Evolutionary conservation across 352 stramenopile species (phyloP).

Genomic region (Globisporangium takayamanum): DNA sequence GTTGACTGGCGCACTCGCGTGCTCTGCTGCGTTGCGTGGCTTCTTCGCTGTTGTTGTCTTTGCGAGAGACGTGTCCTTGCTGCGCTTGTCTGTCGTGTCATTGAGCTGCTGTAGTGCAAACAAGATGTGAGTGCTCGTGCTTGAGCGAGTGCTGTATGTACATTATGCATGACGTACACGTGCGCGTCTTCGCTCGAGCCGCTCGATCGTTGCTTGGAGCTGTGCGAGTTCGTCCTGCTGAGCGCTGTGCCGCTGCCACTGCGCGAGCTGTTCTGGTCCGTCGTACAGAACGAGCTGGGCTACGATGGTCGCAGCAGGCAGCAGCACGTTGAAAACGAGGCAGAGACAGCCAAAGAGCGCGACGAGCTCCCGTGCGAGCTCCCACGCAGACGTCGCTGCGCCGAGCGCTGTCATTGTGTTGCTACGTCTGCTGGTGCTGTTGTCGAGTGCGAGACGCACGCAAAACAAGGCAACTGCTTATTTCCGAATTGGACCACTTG

Average conservation of each 20-base stretch:
- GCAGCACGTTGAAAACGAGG: conserved; percentile 32
- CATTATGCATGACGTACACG: neutral
- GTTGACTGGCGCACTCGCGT: no score
- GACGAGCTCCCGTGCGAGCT: conserved; percentile 29
- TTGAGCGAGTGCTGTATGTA: no score
- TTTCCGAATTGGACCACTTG: neutral
- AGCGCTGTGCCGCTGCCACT: conserved; percentile 27
- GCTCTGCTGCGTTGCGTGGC: no score
- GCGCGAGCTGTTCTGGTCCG: conserved; percentile 26
- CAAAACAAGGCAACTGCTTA: neutral
- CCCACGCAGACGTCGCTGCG: conserved; percentile 1
- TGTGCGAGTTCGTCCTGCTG: conserved; percentile 38
- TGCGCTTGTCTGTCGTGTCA: neutral
- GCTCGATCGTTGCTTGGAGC: conserved; percentile 29
- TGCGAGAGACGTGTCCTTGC: no score
- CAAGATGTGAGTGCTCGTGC: conserved; percentile 3
- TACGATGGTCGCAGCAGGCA: conserved; percentile 23
- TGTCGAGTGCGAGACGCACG: neutral
- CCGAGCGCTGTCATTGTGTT: neutral
- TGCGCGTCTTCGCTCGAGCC: neutral
- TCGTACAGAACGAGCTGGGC: conserved; percentile 26
- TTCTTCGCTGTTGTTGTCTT: no score
- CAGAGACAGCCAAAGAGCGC: conserved; percentile 43
- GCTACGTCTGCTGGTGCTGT: neutral
- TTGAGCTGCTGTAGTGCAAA: neutral